Evolutionary conservation across 306 rosid genomes (phyloP), one percentile per base, ranked within the genome.

Genomic region (Ziziphus jujuba): DNA sequence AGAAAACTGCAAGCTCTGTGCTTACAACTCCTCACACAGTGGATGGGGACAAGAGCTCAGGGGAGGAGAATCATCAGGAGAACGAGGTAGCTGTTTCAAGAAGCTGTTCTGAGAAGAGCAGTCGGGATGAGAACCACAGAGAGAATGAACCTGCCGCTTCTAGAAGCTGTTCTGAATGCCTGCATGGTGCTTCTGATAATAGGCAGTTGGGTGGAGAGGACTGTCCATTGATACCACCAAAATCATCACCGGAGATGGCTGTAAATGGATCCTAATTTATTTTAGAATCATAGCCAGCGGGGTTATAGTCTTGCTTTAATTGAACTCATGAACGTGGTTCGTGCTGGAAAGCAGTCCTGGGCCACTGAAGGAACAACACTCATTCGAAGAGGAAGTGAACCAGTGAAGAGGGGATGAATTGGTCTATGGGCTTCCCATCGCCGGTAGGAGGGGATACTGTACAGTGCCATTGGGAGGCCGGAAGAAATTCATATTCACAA

Each of bases 231-330:
- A 78, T 92, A 72, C 86, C 98, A 3, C 85, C 96, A 4, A 84
- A 82, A 60, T 84, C 98, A 22, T 89, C 96, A 10, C 87, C 97
- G 17, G 97, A 89, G 73, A 92, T 92, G 98, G 83, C 91, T 67
- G 97, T 89, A 68, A 92, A 92, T 73, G 97, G 98, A 63, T 92
- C 91, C 0, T 92, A 70, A 79, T 59, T 76, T 70, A 17, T 54
- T 67, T 72, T 63, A 25, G 66, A 56, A 65, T 68, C 71, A 58
- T 59, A 56, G 73, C 66, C 68, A 13, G 12, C 50, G 56, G 61
- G 56, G 23, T 60, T 54, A 45, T 25, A 25, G 20, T 63, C 64
- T 67, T 64, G 45, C 45, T 73, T 69, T 64, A 38, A 36, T 60
- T 76, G 61, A 57, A 65, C 82, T 50, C 52, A 74, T 74, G 66